These are phyloP conservation scores for Arxiozyma bovina DNA, from an alignment of 1,139 yeast species.

Conservation along the genomic window DNA sequence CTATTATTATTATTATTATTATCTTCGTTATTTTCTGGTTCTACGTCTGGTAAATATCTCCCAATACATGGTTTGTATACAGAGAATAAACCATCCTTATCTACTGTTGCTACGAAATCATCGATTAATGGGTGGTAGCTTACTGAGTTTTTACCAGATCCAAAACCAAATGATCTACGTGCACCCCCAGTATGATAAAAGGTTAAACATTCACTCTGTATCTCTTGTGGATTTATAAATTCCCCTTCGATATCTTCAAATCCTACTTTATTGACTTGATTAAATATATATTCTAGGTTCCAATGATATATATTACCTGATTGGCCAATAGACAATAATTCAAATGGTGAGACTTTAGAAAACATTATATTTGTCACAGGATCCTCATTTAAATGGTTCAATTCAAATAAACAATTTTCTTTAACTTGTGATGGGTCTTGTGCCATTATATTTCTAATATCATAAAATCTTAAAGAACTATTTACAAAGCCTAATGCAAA, in stretches of 20 bases:
- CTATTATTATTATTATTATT: background rate
- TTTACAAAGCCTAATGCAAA: conserved; percentile 25
- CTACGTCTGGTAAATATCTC: conserved; percentile 13
- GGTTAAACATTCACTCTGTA: conserved; percentile 20
- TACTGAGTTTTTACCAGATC: conserved; percentile 19
- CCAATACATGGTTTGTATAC: conserved; percentile 28
- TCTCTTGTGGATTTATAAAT: conserved; percentile 12
- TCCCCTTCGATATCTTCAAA: conserved; percentile 13
- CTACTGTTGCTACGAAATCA: conserved; percentile 24
- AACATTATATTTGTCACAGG: conserved; percentile 23
- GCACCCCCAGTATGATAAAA: conserved; percentile 31
- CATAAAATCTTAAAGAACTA: conserved; percentile 29
- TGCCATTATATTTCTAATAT: conserved; percentile 20
- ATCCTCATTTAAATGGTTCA: conserved; percentile 22
- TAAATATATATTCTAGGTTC: conserved; percentile 21
- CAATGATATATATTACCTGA: conserved; percentile 30
- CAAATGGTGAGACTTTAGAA: conserved; percentile 19
- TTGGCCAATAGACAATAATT: conserved; percentile 24
- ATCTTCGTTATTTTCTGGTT: background rate
- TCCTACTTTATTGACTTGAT: conserved; percentile 12
- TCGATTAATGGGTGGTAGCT: conserved; percentile 23
- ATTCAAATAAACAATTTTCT: conserved; percentile 14
- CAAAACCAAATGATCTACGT: conserved; percentile 17
- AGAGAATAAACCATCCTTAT: conserved; percentile 25
- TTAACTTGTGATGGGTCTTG: conserved; percentile 10